Evolutionary conservation across 306 rosid species (phyloP), one percentile per base, ranked within the genome.

Genomic region (Trifolium repens): DNA sequence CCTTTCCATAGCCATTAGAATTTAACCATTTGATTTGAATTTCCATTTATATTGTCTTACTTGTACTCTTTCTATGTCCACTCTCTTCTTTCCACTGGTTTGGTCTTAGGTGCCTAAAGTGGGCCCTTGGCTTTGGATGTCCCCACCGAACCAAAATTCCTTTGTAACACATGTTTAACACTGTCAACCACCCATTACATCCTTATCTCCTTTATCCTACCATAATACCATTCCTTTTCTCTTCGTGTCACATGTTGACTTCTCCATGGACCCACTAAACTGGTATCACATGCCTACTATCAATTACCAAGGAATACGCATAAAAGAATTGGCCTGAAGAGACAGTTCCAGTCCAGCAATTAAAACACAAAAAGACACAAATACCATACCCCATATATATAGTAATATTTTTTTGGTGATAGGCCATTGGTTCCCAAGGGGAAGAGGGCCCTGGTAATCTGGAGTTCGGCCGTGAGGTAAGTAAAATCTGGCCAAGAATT

Each of bases 101-200:
- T 74, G 69, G 55, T 52, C 35, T 61, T 71, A 67, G 61, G 59
- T 59, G 66, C 66, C 79, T 69, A 35, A 9, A 44, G 59, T 47
- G 66, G 75, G 32, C 37, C 69, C 67, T 63, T 40, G 43, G 67
- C 66, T 58, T 42, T 74, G 55, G 70, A 74, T 69, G 53, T 30
- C 75, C 76, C 81, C 78, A 69, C 77, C 37, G 47, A 62, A 52
- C 77, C n/a, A 80, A 55, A 19, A 57, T 75, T 69, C 73, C 78
- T 64, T 75, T 35, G 68, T 80, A 61, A 40, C 66, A 64, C 60
- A 73, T 73, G 34, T 52, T 69, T 30, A 59, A 27, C 68, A 64
- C 59, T 71, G 58, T 53, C 22, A 43, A 30, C 70, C 78, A 76
- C 72, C 65, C 64, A 64, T 81, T 34, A 71, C 71, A 65, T 76